Base-by-base conservation (phyloP, 2,329 filamentous ascomycete species). In the Didymosphaeria variabile region DNA sequence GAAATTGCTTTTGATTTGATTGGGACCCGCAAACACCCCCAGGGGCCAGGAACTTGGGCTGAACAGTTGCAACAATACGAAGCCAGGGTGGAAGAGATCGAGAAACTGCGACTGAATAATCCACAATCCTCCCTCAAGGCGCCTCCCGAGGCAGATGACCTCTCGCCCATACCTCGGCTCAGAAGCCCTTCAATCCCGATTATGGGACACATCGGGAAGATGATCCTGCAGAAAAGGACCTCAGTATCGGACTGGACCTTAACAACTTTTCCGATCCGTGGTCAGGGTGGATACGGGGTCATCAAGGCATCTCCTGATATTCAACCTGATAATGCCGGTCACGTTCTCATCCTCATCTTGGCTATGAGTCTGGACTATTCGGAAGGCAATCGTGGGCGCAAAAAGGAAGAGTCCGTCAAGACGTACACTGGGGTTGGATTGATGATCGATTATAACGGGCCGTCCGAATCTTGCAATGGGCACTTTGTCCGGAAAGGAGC, bases 291-390 rank as follows among this genome's bases (percentile, higher is more conserved):
- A 10, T 21, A 47, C 15, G 53, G 21, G n/a, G 26, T n/a, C 19
- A 45, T 55, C 26, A 21, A 55, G 29, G 53, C 42, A 15, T 55
- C 46, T 21, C 53, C 53, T 12, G 40, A 55, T 8, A 21, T 45
- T 17, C 19, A 55, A 26, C 10, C 19, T 32, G 12, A 21, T 10
- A 5, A 10, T 15, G n/a, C 10, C 9, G 13, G 17, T 5, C 9
- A 55, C 15, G 23, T 26, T n/a, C 36, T 45, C 38, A 32, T 31
- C 23, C 53, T 55, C 3, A 31, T 45, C 21, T 26, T 45, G 7
- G 53, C 40, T 19, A 45, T 55, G 38, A 55, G 26, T n/a, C 32
- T 34, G 17, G 34, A 32, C 26, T 23, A 46, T 23, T 13, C 53
- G 1, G 42, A 44, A 44, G 38, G 26, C 32, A 12, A 36, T 31